Evolutionary conservation across 164 flowering plant genomes (phyloP), one percentile per base, ranked within the genome.

Genomic region (Piper betle): DNA sequence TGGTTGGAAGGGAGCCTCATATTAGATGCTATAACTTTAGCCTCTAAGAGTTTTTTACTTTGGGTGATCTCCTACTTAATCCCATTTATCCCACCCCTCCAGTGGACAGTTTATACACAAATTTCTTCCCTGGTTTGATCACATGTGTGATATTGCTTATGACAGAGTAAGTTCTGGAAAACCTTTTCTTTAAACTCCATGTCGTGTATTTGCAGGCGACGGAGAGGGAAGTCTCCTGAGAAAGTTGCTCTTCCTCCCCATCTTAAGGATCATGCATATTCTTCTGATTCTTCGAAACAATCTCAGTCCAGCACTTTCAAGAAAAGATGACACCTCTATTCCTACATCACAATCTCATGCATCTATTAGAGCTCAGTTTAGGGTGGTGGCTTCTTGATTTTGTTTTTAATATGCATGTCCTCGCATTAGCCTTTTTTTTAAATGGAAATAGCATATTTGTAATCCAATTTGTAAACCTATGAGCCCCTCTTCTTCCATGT

Each of bases 231-330:
- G 65, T 42, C 76, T 68, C 75, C 81, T 2, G 75, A 69, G 55
- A 78, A 85, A 65, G 72, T 87, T 59, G 63, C 91, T 57, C 90
- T 85, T 12, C 96, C 94, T 42, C 85, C 96, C 8, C 94, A 91
- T 43, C 43, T 74, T 16, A 58, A 38, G 18, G 55, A 41, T 61
- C 68, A 71, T 65, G 76, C 71, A 42, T 64, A 66, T 19, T 16
- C 72, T 11, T 70, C 81, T 58, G 73, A 55, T 60, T 50, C 48
- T 60, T 54, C 77, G 19, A 83, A 81, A 65, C 74, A 60, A 79
- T 75, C 62, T 33, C 37, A 50, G 17, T 3, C 54, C n/a, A 46
- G 54, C 63, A 61, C 19, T 48, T 61, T 61, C 69, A 20, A 74
- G 73, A 73, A 78, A 15, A 75, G 68, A 64, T 20, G 19, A 43